Conservation (phyloP, 2,329 filamentous ascomycete species). For the Cryphonectria japonica region DNA sequence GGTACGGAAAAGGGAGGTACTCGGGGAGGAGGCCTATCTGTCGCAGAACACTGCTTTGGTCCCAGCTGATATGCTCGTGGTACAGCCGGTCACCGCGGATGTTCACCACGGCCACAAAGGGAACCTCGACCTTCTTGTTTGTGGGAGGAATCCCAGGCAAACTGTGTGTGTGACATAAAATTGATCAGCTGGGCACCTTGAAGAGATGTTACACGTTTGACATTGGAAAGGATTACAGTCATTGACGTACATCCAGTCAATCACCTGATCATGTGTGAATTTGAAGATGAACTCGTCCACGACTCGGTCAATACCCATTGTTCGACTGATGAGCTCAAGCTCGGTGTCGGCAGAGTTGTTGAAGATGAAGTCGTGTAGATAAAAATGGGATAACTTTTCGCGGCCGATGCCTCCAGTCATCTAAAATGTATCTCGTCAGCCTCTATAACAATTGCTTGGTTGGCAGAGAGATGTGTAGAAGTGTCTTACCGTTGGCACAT, state of each 20-base stretch:
- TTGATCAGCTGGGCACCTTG: not conserved
- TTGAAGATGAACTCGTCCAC: constrained; percentile 72
- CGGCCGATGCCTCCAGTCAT: constrained; percentile 73
- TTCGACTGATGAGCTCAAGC: constrained; percentile 72
- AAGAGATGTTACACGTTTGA: not conserved
- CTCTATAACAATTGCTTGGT: not conserved
- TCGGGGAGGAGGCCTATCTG: constrained; percentile 68
- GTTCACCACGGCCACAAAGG: constrained; percentile 68
- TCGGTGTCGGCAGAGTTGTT: constrained; percentile 69
- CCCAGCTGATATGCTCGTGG: constrained; percentile 74
- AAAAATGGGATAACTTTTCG: constrained; percentile 65
- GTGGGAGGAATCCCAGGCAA: constrained; percentile 62
- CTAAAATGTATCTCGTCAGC: constrained; percentile 34
- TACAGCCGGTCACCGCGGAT: constrained; percentile 70
- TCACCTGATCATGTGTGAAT: constrained; percentile 63
- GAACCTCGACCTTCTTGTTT: constrained; percentile 57
- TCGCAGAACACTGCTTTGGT: constrained; percentile 64
- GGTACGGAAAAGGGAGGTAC: constrained; percentile 66
- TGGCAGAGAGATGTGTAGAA: not conserved
- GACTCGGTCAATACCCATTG: constrained; percentile 71
- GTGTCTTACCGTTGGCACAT: constrained; percentile 66
- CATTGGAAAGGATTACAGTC: not conserved
- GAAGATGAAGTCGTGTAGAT: constrained; percentile 75
- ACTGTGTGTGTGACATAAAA: constrained; percentile 34
- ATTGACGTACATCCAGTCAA: constrained; percentile 69